Base-by-base conservation (phyloP, 2,329 filamentous ascomycete genomes). In the Stemphylium lycopersici region DNA sequence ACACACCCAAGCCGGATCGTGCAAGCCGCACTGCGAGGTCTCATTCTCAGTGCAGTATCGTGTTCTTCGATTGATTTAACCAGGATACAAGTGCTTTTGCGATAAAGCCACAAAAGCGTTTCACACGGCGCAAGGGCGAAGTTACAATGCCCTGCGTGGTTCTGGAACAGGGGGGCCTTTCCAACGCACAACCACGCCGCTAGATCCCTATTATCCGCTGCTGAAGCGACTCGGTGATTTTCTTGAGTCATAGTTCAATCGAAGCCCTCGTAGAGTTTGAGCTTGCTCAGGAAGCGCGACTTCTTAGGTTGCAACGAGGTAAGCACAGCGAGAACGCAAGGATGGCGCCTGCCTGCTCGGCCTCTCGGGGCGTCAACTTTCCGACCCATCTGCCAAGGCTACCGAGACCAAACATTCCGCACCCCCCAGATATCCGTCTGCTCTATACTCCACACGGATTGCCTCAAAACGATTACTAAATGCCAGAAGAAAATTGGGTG, bases 401-500 rank as follows among this genome's bases (percentile, higher is more conserved):
- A 18, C 54, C 45, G 53, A 48, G 18, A 32, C 34, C 29, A 56
- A 56, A 41, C 41, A 42, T 20, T 43, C 49, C 44, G 42, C 13
- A 29, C 22, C 18, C 43, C 47, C 36, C 34, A 38, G 34, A 34
- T 6, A 34, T 38, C n/a, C 16, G 32, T 34, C 32, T 37, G 29
- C 26, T 48, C 22, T 31, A 11, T 32, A 45, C 41, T 39, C 44
- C 45, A 38, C 45, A 38, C 52, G 4, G 24, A 29, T n/a, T 39
- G 11, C 34, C 22, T 15, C 29, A 33, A 20, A 32, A 18, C 11
- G 32, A 7, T 33, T 38, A 48, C 38, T 31, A 51, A 40, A 72
- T 72, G 69, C 59, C 69, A 6, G 69, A 72, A 59, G 69, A 72
- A 47, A 66, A 66, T 18, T 72, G 69, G 69, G 58, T 62, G 38